Percentiles rank a stretch among this genome's conserved stretches.
Evolutionary conservation across 1,284 basidiomycete genomes (phyloP).

Genomic region (Ceratorhiza oryzae-sativae): DNA sequence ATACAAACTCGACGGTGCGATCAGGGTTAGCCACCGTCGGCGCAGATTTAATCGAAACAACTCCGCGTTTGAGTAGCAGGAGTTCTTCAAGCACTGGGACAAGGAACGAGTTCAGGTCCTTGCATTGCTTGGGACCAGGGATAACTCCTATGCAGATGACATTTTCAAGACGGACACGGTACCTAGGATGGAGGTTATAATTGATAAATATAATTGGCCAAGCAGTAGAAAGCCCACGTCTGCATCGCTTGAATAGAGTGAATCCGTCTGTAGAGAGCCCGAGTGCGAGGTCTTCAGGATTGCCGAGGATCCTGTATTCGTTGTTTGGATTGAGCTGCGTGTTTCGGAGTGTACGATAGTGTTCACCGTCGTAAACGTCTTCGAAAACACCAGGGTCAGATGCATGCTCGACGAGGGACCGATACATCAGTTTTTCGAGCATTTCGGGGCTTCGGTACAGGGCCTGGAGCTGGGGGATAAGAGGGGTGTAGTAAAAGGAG

Average conservation of each 20-base stretch:
- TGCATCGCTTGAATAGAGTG: not conserved
- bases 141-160: constrained; percentile 19
- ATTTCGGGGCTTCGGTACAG: not conserved
- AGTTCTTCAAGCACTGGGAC: constrained; percentile 19
- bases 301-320: not conserved
- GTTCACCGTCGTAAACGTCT: not conserved
- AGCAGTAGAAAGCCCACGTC: not conserved
- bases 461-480: constrained; percentile 24
- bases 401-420: not conserved
- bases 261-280: constrained; percentile 5
- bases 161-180: constrained; percentile 7
- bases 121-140: constrained; percentile 13
- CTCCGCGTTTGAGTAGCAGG: not conserved
- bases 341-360: not conserved
- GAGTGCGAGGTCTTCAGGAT: not conserved
- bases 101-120: constrained; percentile 15
- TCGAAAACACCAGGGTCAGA: not conserved
- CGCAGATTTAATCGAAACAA: not conserved
- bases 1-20: not conserved
- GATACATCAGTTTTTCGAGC: not conserved
- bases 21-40: not conserved
- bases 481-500: not conserved
- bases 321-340: not conserved
- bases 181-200: constrained; percentile 17
- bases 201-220: constrained; percentile 14